Evolutionary conservation across 345 rosid genomes (phyloP), one percentile per base, ranked within the genome.

Genomic region (Syzygium aqueum): DNA sequence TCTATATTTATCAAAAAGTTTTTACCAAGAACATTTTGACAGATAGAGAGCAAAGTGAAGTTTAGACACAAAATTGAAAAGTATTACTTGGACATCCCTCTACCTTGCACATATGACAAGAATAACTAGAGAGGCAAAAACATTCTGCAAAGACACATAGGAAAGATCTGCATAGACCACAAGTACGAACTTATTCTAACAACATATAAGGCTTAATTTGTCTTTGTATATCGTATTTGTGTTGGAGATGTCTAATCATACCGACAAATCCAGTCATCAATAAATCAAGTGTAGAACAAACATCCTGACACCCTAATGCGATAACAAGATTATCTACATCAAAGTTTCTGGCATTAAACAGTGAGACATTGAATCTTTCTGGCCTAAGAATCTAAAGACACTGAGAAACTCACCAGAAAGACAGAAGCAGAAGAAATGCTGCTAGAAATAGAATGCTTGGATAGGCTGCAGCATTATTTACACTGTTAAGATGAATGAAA

Each of bases 381-480:
- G 46, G 49, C 80, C 25, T 19, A 73, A 30, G 49, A 49, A 33
- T 73, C 25, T 17, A 84, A 53, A 85, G 59, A 82, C 40, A 49
- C 14, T 27, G 78, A 53, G 65, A 80, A 50, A 91, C 91, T 46
- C 90, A 94, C 96, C 96, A 94, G 94, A 94, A 94, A 84, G 96
- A 93, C 28, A 92, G 87, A 88, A 93, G 95, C 63, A 93, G 91
- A 85, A 94, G 94, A 91, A 92, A 94, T 67, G 95, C 90, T 23
- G 95, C 94, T 5, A 93, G 90, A 89, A 92, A 92, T 86, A 93
- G 92, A 88, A 94, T 91, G 52, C 91, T 87, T 17, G 96, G 95
- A 85, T 87, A 92, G n/a, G 96, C 96, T 94, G 95, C 93, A 91
- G 85, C 40, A 46, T 73, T 73, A 88, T 30, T 89, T 82, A 51